These are phyloP conservation scores for Pythium chondricola DNA, from an alignment of 352 stramenopile species.

Conservation along the genomic window DNA sequence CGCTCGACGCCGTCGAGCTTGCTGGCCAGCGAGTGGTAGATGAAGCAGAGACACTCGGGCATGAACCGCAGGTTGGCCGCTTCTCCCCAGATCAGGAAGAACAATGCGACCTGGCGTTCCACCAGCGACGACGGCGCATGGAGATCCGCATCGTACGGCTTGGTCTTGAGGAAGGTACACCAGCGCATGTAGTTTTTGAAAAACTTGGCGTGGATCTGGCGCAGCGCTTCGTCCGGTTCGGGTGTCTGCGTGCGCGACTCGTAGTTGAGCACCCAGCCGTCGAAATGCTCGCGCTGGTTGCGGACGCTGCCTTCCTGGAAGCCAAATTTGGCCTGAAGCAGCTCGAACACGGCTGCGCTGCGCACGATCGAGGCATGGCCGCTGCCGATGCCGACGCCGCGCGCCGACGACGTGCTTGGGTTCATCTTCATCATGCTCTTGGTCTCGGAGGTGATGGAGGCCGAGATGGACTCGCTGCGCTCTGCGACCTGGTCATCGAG, in stretches of 20 bases:
- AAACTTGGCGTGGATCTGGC: constrained; percentile 90
- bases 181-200: constrained; percentile 92
- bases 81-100: constrained; percentile 84
- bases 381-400: constrained; percentile 15
- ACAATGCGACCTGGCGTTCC: constrained; percentile 70
- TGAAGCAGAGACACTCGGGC: constrained; percentile 85
- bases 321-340: constrained; percentile 78
- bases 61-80: constrained; percentile 83
- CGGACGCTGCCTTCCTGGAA: constrained; percentile 81
- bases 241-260: constrained; percentile 45
- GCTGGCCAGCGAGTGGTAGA: constrained; percentile 76
- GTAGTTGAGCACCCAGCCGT: constrained; percentile 81
- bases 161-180: constrained; percentile 90
- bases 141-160: constrained; percentile 71
- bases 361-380: constrained; percentile 17
- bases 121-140: constrained; percentile 19
- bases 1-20: constrained; percentile 62
- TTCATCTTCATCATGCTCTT: constrained; percentile 27
- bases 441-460: constrained; percentile 13
- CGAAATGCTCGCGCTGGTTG: constrained; percentile 85
- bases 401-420: background rate
- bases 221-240: constrained; percentile 57
- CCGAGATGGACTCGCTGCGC: constrained; percentile 21
- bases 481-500: constrained; percentile 54
- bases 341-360: constrained; percentile 56